Evolutionary conservation across 179 eudicot species (phyloP).

Genomic region (Patellifolia procumbens): DNA sequence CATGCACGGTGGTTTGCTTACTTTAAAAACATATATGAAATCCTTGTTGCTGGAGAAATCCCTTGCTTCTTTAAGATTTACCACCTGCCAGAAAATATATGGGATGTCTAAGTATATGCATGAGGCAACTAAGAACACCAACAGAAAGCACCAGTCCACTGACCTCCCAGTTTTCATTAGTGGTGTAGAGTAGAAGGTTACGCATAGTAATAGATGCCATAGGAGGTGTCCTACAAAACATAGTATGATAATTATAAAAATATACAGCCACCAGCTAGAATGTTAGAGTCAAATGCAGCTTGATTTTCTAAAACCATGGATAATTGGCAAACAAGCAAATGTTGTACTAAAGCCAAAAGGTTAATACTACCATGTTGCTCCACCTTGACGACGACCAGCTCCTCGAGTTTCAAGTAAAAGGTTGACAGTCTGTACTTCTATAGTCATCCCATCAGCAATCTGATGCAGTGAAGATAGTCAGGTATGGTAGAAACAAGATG

Average conservation of each 20-base stretch:
- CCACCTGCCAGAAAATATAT: slow-evolving; percentile 54
- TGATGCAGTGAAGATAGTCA: slow-evolving; percentile 42
- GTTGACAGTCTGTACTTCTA: slow-evolving; percentile 86
- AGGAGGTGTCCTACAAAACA: slow-evolving; percentile 73
- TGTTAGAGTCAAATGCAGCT: not conserved
- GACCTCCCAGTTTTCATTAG: slow-evolving; percentile 94
- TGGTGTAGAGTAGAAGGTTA: slow-evolving; percentile 81
- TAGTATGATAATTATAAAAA: not conserved
- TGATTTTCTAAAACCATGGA: not conserved
- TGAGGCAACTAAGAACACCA: slow-evolving; percentile 7
- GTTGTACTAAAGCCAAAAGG: slow-evolving; percentile 1
- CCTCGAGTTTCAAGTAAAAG: slow-evolving; percentile 95
- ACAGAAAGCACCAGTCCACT: not conserved
- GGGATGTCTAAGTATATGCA: slow-evolving; percentile 22
- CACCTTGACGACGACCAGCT: slow-evolving; percentile 65
- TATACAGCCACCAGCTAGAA: not conserved
- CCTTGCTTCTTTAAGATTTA: slow-evolving; percentile 96
- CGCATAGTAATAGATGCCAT: slow-evolving; percentile 96
- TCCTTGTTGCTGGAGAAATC: slow-evolving; percentile 76
- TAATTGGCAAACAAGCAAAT: not conserved
- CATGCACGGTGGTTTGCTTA: slow-evolving; percentile 30
- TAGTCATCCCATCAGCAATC: slow-evolving; percentile 99
- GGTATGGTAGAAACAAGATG: slow-evolving; percentile 5
- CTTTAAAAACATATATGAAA: slow-evolving; percentile 90
- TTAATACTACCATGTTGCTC: slow-evolving; percentile 70